Base-by-base conservation (phyloP, 192 early-diverging fungal species). In the Rhizophlyctis rosea region DNA sequence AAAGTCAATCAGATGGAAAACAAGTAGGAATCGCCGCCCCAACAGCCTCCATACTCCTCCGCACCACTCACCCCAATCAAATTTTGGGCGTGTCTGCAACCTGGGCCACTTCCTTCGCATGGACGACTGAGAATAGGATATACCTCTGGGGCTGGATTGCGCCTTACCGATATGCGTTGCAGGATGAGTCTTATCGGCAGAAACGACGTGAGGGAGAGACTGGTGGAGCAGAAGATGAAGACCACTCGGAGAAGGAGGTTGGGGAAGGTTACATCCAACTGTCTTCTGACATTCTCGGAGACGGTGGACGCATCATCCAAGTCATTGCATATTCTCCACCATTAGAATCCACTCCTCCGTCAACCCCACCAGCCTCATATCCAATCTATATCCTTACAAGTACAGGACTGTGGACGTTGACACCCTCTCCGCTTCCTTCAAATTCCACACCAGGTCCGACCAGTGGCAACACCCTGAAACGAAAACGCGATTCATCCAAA, bases 91-190 rank as follows among this genome's bases (percentile, higher is more conserved):
- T 67, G 0, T 49, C 65, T 14, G 65, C 65, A 1, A 67, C 65
- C 0, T 59, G 28, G 30, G 59, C 65, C 4, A 34, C 34, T n/a
- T 58, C 64, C 28, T 54, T 54, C 28, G 63, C 63, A 2, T 65
- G 53, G 63, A 30, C 63, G 4, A 21, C 34, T 13, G 25, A 44
- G 21, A 16, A 47, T 11, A 13, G 13, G 44, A 33, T 65, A 14
- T 36, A 65, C 54, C 28, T 65, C 2, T 65, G 54, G 54, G 64
- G 64, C 44, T 58, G 29, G 29, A 57, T 34, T 1, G 21, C n/a
- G 9, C 18, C 30, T 4, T 65, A 16, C 47, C 9, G 18, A 35
- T 11, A 18, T 23, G 9, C 29, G 44, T 18, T 27, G 36, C 59
- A 14, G 21, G 5, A 5, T 1, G 0, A 28, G 47, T 3, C 49